Percentiles rank a stretch among this genome's conserved stretches.
Evolutionary conservation across 306 rosid genomes (phyloP).

Genomic region (Lathyrus sativus): DNA sequence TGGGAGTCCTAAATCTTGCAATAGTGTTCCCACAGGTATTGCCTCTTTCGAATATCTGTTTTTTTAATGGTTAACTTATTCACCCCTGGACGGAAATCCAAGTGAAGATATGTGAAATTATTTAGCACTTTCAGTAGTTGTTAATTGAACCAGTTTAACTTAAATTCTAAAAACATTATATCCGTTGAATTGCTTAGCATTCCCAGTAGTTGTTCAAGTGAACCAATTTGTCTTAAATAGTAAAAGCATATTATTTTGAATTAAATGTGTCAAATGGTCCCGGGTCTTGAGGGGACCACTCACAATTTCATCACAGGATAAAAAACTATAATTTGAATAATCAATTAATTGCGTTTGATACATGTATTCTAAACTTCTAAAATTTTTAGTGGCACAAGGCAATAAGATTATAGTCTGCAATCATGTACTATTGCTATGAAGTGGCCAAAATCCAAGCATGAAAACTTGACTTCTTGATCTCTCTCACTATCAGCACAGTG

Average conservation of each 20-base stretch:
- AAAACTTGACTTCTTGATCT: constrained; percentile 22
- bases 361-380: constrained; percentile 15
- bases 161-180: not conserved
- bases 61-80: not conserved
- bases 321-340: constrained; percentile 18
- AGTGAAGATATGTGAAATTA: constrained; percentile 4
- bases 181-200: not conserved
- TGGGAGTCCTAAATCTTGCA: constrained; percentile 93
- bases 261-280: constrained; percentile 32
- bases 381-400: constrained; percentile 12
- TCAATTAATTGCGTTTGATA: constrained; percentile 30
- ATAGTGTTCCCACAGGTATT: constrained; percentile 89
- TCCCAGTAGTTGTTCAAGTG: constrained; percentile 7
- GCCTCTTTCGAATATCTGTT: constrained; percentile 27
- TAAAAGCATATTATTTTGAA: constrained; percentile 11
- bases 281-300: constrained; percentile 27
- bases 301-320: constrained; percentile 11
- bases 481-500: constrained; percentile 15
- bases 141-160: constrained; percentile 27
- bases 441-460: constrained; percentile 17
- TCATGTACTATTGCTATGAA: constrained; percentile 30
- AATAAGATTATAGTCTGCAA: constrained; percentile 26
- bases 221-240: constrained; percentile 28
- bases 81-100: not conserved
- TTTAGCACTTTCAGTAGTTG: constrained; percentile 9